A percentile compares a stretch with the other conserved stretches of the same genome.
phyloP scores from a whole-genome alignment of 1,284 basidiomycete species.

The Singerocomus inundabilis region DNA sequence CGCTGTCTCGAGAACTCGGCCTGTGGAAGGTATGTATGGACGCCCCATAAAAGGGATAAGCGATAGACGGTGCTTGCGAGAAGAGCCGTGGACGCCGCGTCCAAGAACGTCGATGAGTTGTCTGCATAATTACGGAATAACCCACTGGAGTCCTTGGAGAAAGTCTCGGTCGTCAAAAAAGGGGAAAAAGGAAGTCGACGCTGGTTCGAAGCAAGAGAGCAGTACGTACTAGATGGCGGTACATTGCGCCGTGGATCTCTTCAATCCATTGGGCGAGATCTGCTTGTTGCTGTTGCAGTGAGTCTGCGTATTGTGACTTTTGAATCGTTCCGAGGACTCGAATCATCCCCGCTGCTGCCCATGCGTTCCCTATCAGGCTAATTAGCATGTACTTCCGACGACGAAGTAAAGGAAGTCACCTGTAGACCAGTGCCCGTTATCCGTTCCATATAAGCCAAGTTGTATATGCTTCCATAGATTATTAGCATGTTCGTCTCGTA shows the following conservation, averaged over 20 bases:
- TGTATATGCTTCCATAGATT: constrained; percentile 73
- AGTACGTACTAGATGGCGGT: constrained; percentile 49
- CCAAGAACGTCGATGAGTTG: constrained; percentile 61
- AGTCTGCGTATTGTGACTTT: constrained; percentile 53
- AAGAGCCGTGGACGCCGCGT: constrained; percentile 73
- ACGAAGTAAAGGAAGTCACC: constrained; percentile 40
- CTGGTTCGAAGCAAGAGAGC: neutral
- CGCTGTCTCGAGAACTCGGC: constrained; percentile 58
- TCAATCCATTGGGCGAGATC: constrained; percentile 67
- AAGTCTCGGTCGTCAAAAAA: too few relatives aligned
- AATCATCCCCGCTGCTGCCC: constrained; percentile 84
- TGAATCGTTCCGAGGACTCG: constrained; percentile 77
- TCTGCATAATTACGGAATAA: constrained; percentile 80
- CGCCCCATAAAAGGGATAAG: constrained; percentile 51
- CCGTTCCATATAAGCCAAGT: constrained; percentile 48
- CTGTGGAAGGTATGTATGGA: constrained; percentile 48
- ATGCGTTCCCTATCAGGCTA: constrained; percentile 64
- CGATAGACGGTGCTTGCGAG: constrained; percentile 78
- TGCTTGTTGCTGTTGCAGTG: constrained; percentile 51
- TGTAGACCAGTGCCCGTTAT: constrained; percentile 73
- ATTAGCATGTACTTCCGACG: neutral
- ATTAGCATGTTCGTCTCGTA: constrained; percentile 47
- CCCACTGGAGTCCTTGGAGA: constrained; percentile 45
- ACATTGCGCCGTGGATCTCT: constrained; percentile 77
- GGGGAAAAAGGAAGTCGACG: neutral